Evolutionary conservation across 2,329 filamentous ascomycete genomes (phyloP).

Genomic region (Exophiala sideris): DNA sequence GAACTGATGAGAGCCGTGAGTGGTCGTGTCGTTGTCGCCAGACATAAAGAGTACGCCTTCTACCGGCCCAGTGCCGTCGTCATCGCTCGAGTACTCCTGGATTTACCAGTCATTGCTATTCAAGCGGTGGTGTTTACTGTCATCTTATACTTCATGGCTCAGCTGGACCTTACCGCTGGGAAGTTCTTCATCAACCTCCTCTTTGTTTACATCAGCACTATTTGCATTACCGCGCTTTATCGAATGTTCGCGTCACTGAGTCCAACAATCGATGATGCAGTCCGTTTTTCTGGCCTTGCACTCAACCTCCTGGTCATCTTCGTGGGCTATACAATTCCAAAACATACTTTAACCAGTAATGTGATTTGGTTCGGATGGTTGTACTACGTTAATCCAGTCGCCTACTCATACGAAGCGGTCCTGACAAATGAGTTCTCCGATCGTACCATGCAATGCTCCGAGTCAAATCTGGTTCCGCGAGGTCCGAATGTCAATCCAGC

Average conservation of each 20-base stretch:
- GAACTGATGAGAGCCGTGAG: conserved; percentile 76
- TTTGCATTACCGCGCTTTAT: conserved; percentile 63
- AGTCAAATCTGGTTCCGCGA: conserved; percentile 58
- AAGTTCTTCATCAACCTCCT: conserved; percentile 67
- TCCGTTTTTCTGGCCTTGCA: conserved; percentile 61
- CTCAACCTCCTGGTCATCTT: conserved; percentile 62
- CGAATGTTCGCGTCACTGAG: conserved; percentile 64
- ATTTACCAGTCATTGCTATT: conserved; percentile 58
- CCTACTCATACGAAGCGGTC: conserved; percentile 65
- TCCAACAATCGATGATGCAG: conserved; percentile 63
- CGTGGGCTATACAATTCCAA: conserved; percentile 66
- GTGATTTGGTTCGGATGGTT: conserved; percentile 68
- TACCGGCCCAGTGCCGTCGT: conserved; percentile 66
- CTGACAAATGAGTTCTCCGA: conserved; percentile 63
- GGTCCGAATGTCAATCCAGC: conserved; percentile 54
- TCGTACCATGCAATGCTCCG: conserved; percentile 56
- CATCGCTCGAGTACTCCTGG: conserved; percentile 60
- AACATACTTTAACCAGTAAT: conserved; percentile 54
- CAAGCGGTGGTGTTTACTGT: conserved; percentile 60
- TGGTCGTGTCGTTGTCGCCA: conserved; percentile 65
- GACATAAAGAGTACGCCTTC: conserved; percentile 66
- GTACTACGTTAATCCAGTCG: conserved; percentile 52
- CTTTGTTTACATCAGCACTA: conserved; percentile 61
- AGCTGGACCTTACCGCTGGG: conserved; percentile 55
- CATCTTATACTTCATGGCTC: conserved; percentile 64